Evolutionary conservation across 306 rosid genomes (phyloP).

Genomic region (Lathyrus tuberosus): DNA sequence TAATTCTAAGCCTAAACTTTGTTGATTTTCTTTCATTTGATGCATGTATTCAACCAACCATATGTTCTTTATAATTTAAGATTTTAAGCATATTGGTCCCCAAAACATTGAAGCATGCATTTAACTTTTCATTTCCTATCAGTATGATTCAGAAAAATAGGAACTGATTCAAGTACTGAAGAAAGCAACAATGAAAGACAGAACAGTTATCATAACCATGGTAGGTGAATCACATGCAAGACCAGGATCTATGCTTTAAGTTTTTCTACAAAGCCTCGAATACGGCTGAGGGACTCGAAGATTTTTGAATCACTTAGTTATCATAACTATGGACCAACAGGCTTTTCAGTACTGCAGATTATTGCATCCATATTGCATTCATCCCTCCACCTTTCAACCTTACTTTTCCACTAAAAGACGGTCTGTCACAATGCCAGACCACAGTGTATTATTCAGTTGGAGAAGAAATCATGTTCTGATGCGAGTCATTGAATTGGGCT

Average conservation of each 20-base stretch:
- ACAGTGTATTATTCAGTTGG: conserved; percentile 22
- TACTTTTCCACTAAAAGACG: conserved; percentile 28
- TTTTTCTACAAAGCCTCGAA: conserved; percentile 60
- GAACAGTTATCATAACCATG: conserved; percentile 55
- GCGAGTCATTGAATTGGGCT: conserved; percentile 51
- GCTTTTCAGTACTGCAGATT: conserved; percentile 50
- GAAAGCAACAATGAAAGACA: conserved; percentile 48
- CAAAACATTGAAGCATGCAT: no score
- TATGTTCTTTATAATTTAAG: neutral
- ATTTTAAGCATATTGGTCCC: neutral
- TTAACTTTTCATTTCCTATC: neutral
- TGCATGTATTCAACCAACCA: neutral
- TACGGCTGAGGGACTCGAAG: conserved; percentile 46
- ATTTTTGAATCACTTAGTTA: conserved; percentile 54
- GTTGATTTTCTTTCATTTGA: neutral
- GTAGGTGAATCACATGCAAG: conserved; percentile 55
- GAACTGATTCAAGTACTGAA: conserved; percentile 46
- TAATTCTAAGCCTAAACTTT: conserved; percentile 17
- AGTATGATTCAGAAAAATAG: conserved; percentile 33
- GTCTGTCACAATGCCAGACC: conserved; percentile 9
- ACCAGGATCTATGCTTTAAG: conserved; percentile 56
- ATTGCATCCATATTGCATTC: conserved; percentile 57
- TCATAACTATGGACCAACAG: conserved; percentile 46
- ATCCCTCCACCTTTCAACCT: conserved; percentile 43
- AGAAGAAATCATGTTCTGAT: conserved; percentile 44